Conservation (phyloP, 257 asterid species). For the Solanum pennellii region DNA sequence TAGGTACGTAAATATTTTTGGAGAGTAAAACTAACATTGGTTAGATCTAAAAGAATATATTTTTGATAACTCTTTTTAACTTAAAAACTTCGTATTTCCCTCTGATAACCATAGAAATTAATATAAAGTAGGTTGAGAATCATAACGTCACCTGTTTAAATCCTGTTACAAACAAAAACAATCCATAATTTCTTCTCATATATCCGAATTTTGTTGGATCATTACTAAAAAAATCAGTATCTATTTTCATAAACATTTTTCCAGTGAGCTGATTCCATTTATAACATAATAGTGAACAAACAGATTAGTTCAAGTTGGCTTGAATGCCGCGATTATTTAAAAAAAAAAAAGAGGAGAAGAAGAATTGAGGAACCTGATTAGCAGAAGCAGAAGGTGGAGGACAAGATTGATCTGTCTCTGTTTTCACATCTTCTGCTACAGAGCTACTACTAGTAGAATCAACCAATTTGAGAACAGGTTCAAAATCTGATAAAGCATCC, state of each 20-base stretch:
- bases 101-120: neutral
- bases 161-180: neutral
- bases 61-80: neutral
- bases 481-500: conserved; percentile 24
- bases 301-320: neutral
- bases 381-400: neutral
- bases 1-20: neutral
- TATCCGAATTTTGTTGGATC: neutral
- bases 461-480: conserved; percentile 8
- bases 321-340: neutral
- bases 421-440: neutral
- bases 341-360: neutral
- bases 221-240: neutral
- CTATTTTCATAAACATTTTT: neutral
- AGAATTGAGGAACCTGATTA: neutral
- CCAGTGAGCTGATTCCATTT: neutral
- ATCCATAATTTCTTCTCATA: neutral
- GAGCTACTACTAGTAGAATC: conserved; percentile 1
- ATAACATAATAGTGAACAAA: neutral
- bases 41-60: neutral
- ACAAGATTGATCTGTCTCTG: conserved; percentile 7
- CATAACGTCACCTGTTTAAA: neutral
- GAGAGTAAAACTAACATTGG: neutral
- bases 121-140: neutral
- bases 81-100: neutral